These are phyloP conservation scores for Helicocarpus griseus DNA, from an alignment of 2,329 filamentous ascomycete genomes.

Conservation along the genomic window DNA sequence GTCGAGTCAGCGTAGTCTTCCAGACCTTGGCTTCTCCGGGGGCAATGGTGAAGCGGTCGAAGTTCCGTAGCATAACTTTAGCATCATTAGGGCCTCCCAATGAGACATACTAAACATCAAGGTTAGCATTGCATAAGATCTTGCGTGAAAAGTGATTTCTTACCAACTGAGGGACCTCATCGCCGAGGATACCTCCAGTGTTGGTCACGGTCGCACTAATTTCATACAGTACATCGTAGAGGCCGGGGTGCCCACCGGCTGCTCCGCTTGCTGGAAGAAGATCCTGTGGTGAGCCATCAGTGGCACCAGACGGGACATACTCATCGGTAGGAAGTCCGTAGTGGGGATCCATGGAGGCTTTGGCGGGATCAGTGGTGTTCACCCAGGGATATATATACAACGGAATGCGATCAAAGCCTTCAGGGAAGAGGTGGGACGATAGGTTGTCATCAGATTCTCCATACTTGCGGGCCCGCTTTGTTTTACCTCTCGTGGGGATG, in stretches of 20 bases:
- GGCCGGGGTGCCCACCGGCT: conserved; percentile 49
- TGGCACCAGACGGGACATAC: conserved; percentile 42
- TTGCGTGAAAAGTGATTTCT: conserved; percentile 6
- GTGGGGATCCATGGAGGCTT: conserved; percentile 42
- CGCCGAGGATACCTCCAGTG: conserved; percentile 38
- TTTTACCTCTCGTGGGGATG: conserved; percentile 43
- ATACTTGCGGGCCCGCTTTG: conserved; percentile 43
- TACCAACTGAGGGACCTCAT: conserved; percentile 45
- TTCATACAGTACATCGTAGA: conserved; percentile 43
- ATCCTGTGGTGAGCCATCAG: conserved; percentile 46
- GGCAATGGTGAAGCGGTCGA: conserved; percentile 64
- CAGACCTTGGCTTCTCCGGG: conserved; percentile 61
- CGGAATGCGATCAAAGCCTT: conserved; percentile 39
- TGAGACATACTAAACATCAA: conserved; percentile 49
- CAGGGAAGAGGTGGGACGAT: conserved; percentile 47
- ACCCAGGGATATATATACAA: conserved; percentile 57
- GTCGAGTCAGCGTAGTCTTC: conserved; percentile 58
- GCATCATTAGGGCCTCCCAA: conserved; percentile 70
- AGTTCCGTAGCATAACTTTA: conserved; percentile 60
- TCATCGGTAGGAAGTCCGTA: conserved; percentile 44
- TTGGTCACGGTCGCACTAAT: conserved; percentile 43
- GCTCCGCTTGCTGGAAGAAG: conserved; percentile 48
- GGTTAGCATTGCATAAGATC: neutral
- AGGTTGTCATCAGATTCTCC: conserved; percentile 40
- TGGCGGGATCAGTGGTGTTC: conserved; percentile 47